A percentile compares a stretch with the other conserved stretches of the same genome.
phyloP scores from a whole-genome alignment of 1,284 basidiomycete species.

The Trametes polyzona region DNA sequence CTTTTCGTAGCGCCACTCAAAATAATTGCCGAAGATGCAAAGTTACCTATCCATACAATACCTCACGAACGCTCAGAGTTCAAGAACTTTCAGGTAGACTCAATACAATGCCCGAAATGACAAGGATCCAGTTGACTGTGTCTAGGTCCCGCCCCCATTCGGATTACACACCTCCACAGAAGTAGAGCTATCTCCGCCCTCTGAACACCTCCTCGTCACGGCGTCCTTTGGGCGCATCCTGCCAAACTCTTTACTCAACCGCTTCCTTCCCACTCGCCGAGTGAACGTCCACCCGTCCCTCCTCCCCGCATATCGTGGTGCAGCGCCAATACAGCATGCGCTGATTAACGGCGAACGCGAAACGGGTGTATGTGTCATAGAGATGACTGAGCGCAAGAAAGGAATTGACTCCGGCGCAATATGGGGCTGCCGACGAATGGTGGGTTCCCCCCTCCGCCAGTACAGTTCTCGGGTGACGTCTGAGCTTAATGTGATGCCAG shows the following conservation, averaged over 20 bases:
- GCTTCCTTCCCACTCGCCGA: constrained; percentile 65
- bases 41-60: constrained; percentile 58
- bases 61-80: constrained; percentile 60
- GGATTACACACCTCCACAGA: constrained; percentile 15
- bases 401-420: constrained; percentile 68
- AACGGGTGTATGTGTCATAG: constrained; percentile 75
- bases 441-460: constrained; percentile 24
- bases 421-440: constrained; percentile 52
- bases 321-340: constrained; percentile 91
- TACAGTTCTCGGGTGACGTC: no score
- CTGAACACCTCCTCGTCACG: constrained; percentile 75
- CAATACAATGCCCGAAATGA: no score
- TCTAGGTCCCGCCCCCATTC: constrained; percentile 54
- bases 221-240: constrained; percentile 94
- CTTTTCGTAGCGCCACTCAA: constrained; percentile 59
- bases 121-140: no score
- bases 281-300: constrained; percentile 94
- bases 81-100: constrained; percentile 61
- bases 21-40: constrained; percentile 49
- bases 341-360: constrained; percentile 64
- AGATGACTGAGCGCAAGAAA: constrained; percentile 59
- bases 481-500: constrained; percentile 36
- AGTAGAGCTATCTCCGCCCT: constrained; percentile 28
- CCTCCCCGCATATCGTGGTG: constrained; percentile 87
- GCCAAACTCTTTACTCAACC: constrained; percentile 63